Percentiles rank a stretch among this genome's conserved stretches.
phyloP scores from a whole-genome alignment of 208 protist genomes.

The Naegleria gruberi region DNA sequence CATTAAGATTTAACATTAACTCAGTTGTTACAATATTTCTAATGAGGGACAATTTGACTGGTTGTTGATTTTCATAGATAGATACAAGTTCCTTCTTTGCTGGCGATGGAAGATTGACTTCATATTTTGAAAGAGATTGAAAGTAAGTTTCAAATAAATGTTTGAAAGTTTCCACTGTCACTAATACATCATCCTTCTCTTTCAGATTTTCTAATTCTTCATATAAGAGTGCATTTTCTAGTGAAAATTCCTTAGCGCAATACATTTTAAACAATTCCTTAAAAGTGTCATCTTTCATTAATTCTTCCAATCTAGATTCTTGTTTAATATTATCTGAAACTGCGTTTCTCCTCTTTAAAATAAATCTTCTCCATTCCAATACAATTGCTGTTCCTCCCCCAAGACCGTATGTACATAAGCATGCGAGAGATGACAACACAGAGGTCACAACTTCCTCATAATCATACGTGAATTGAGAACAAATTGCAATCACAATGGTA shows the following conservation, averaged over 20 bases:
- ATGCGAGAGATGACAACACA: no score
- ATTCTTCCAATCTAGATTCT: no score
- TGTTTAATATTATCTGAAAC: no score
- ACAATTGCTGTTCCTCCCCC: no score
- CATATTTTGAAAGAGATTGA: neutral
- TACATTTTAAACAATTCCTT: neutral
- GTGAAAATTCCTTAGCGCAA: neutral
- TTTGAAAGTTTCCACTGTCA: neutral
- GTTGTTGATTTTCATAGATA: neutral
- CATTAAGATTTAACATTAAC: neutral
- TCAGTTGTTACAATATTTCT: neutral
- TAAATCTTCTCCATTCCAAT: no score
- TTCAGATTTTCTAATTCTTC: neutral
- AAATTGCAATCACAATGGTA: no score
- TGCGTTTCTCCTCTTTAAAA: no score
- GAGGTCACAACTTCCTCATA: no score
- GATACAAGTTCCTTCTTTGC: no score
- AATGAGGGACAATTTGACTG: neutral
- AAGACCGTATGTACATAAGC: no score
- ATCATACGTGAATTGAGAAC: no score
- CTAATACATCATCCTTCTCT: neutral
- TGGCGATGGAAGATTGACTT: neutral
- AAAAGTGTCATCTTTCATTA: no score
- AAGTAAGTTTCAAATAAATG: neutral
- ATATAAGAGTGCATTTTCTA: neutral